A percentile compares a stretch with the other conserved stretches of the same genome.
Evolutionary conservation across 2,329 filamentous ascomycete genomes (phyloP).

Genomic region (Clarireedia hainanense): DNA sequence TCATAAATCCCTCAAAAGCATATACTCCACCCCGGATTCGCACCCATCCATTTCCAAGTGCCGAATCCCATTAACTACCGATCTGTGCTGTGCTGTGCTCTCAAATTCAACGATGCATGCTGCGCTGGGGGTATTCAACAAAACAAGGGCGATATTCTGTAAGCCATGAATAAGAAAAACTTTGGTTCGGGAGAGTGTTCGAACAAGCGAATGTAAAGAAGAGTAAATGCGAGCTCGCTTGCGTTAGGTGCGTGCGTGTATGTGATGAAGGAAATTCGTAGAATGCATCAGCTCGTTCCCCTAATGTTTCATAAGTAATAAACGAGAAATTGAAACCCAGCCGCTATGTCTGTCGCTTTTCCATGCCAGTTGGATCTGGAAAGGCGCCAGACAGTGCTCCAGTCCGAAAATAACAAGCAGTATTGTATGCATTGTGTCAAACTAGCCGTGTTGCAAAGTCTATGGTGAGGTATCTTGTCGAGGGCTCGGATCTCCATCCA

Average conservation of each 20-base stretch:
- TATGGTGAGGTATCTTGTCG: background rate
- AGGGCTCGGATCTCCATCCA: background rate
- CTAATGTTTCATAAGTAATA: conserved; percentile 1
- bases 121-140: conserved; percentile 11
- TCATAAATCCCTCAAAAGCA: conserved; percentile 7
- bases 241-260: background rate
- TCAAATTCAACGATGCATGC: conserved; percentile 9
- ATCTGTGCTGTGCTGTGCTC: conserved; percentile 8
- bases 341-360: background rate
- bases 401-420: background rate
- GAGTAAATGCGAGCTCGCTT: background rate
- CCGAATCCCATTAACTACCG: conserved; percentile 4
- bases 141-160: conserved; percentile 9
- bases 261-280: conserved; percentile 7
- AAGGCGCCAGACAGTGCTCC: background rate
- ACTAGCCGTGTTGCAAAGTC: too few species aligned
- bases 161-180: conserved; percentile 1
- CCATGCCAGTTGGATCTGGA: background rate
- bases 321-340: conserved; percentile 2
- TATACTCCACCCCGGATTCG: background rate
- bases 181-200: conserved; percentile 1
- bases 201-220: conserved; percentile 3
- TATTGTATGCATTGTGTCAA: background rate
- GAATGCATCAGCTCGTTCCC: conserved; percentile 4
- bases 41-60: conserved; percentile 8